A percentile compares a stretch with the other conserved stretches of the same genome.
Conservation (phyloP, 225 moss, liverwort and hornwort species). For the Pseudoscleropodium purum region DNA sequence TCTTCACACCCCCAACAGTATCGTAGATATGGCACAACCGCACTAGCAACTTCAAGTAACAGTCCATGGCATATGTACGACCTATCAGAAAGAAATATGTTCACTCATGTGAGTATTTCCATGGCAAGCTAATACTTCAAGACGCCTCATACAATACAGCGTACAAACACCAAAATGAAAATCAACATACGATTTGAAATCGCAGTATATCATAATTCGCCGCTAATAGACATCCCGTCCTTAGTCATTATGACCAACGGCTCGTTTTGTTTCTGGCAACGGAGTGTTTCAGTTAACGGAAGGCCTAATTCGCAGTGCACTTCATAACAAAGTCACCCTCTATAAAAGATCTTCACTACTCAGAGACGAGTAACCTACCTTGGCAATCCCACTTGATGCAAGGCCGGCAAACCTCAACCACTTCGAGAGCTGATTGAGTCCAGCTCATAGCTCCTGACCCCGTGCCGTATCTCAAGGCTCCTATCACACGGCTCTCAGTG, state of each 20-base stretch:
- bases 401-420: slow-evolving; percentile 94
- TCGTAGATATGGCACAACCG: slow-evolving; percentile 91
- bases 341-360: not conserved
- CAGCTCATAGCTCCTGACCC: slow-evolving; percentile 90
- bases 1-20: slow-evolving; percentile 87
- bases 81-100: slow-evolving; percentile 17
- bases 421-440: slow-evolving; percentile 98
- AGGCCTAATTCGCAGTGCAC: not conserved
- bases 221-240: not conserved
- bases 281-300: not conserved
- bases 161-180: not conserved
- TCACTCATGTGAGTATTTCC: not conserved
- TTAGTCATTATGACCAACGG: not conserved
- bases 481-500: slow-evolving; percentile 82
- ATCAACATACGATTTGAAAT: not conserved
- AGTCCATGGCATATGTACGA: slow-evolving; percentile 95
- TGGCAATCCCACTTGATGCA: slow-evolving; percentile 98
- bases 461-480: slow-evolving; percentile 84
- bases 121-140: not conserved
- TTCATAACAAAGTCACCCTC: not conserved
- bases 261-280: not conserved
- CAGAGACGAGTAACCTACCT: slow-evolving; percentile 27
- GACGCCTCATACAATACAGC: not conserved
- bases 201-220: not conserved
- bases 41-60: slow-evolving; percentile 91